Evolutionary conservation across 2,329 filamentous ascomycete genomes (phyloP), one percentile per base, ranked within the genome.

Genomic region (Hypoxylon sp.): DNA sequence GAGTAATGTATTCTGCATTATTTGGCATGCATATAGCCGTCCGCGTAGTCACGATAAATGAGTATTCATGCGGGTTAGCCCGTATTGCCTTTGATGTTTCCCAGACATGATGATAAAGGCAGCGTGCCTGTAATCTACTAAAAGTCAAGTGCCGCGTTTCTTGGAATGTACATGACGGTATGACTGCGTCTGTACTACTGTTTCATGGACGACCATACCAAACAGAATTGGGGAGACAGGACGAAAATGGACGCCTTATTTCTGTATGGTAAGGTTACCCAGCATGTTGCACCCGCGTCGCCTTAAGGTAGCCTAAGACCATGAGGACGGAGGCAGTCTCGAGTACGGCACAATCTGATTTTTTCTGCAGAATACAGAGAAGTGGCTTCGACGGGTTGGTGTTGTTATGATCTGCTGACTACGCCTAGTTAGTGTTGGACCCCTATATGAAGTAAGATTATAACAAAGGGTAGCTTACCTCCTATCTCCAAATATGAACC

Each of bases 101-200:
- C 50, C 2, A 46, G 9, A 38, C 52, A 61, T 30, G n/a, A 51
- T 59, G n/a, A 28, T 3, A 38, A 32, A 56, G 21, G 38, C n/a
- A 21, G 25, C 25, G 36, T 30, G n/a, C 41, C 43, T 51, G 13
- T 57, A 50, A 34, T 53, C 61, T 55, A 23, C 30, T 41, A 17
- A 21, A n/a, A 48, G 51, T 17, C 28, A 46, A 50, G 36, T 64
- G 55, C 30, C 45, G 55, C 64, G 38, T 49, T 23, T 51, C 32
- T 7, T 57, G 28, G 23, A 11, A 61, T 36, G 45, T 49, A 19
- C 50, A 19, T 3, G 17, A 62, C 11, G 60, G 69, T 68, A 64
- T 46, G 65, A 70, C 65, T 45, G 49, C 57, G 56, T 46, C 11
- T 63, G 70, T 72, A 28, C 48, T 32, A 65, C 68, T n/a, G 68